Evolutionary conservation across 768 basidiomycete genomes (phyloP), one percentile per base, ranked within the genome.

Genomic region (Fistulinella prunicolor): DNA sequence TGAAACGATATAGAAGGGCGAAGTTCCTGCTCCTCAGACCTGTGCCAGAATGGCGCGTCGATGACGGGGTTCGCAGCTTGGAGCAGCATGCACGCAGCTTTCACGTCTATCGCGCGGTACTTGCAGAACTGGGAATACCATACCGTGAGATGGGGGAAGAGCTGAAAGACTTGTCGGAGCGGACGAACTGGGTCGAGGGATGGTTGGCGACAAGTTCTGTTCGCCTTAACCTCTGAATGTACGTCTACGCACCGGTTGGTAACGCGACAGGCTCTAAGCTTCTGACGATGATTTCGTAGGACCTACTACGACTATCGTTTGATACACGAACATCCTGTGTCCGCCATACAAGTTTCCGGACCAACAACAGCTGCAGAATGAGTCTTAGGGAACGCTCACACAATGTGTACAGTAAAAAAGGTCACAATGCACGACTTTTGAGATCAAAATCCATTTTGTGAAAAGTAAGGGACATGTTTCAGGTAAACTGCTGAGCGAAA

Each of bases 31-130:
- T 86, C 20, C 65, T 86, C 32, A 69, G 62, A 2, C 81, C 81
- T 0, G 76, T 85, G 26, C 51, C 64, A 12, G 81, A 79, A 49
- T 86, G 84, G 84, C 23, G 79, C 24, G 65, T 76, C 1, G 85
- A 86, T 51, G 84, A 86, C 46, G 85, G 83, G 1, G 70, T 84
- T 26, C 76, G 84, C 5, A 76, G 66, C 42, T 57, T 81, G 52
- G 79, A 84, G 17, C 67, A 82, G 23, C 74, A 76, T 34, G 61
- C 62, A 2, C 61, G 64, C 28, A 73, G 73, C 32, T 54, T 73
- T 42, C 50, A 66, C 23, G 57, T 72, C 20, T 82, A 72, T 53
- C 62, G 66, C n/a, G 43, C 53, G 0, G 51, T 74, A 6, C 64
- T 83, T 38, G 48, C 58, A 20, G 70, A 72, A 23, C 59, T 80